Conservation (phyloP, 78 protist species). For the Neovahlkampfia damariscottae region DNA sequence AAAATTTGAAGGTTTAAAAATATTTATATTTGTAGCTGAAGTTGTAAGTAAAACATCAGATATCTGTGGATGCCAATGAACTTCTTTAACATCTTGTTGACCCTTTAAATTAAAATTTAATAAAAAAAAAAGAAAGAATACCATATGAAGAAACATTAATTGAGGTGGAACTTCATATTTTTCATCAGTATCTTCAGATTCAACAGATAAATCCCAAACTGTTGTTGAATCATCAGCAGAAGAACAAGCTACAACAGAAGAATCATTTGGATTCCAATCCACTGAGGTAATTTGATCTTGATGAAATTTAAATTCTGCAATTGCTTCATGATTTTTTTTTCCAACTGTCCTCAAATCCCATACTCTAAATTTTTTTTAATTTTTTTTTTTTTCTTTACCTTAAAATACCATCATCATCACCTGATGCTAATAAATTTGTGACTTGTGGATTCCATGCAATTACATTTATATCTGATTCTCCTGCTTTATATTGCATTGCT, state of each 20-base stretch:
- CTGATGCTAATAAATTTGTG: constrained; percentile 62
- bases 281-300: constrained; percentile 66
- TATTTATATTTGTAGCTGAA: constrained; percentile 69
- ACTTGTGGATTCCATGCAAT: constrained; percentile 61
- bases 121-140: no score
- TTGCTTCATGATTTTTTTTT: neutral
- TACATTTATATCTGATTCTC: constrained; percentile 73
- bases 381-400: no score
- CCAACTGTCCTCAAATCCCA: constrained; percentile 82
- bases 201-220: constrained; percentile 85
- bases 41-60: constrained; percentile 66
- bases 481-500: constrained; percentile 25
- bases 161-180: constrained; percentile 6
- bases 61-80: constrained; percentile 87
- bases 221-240: constrained; percentile 67
- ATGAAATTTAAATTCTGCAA: constrained; percentile 59
- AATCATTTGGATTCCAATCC: constrained; percentile 77
- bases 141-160: neutral
- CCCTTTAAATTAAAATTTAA: no score
- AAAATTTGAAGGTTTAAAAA: constrained; percentile 42
- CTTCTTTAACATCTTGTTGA: constrained; percentile 73
- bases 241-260: constrained; percentile 65
- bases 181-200: constrained; percentile 62
- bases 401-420: constrained; percentile 84
- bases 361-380: no score